Percentiles rank a stretch among this genome's conserved stretches.
These are phyloP conservation scores for Gynostemma pentaphyllum DNA, from an alignment of 306 rosid species.

Conservation along the genomic window DNA sequence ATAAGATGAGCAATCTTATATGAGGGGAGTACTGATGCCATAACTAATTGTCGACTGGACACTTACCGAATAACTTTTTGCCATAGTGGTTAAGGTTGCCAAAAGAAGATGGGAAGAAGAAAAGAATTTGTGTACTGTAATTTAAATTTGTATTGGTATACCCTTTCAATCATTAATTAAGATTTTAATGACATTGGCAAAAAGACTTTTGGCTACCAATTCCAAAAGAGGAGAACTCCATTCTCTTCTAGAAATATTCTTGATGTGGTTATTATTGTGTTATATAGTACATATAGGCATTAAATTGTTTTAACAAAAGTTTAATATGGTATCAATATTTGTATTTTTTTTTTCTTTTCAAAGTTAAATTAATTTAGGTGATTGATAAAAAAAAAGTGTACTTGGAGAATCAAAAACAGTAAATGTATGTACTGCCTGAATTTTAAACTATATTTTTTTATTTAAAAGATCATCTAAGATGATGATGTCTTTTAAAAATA, in stretches of 20 bases:
- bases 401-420: not conserved
- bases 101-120: not conserved
- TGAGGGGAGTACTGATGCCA: too few relatives aligned
- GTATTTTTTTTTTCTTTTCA: too few relatives aligned
- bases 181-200: conserved; percentile 4
- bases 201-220: conserved; percentile 4
- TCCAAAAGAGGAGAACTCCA: not conserved
- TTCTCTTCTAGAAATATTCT: conserved; percentile 6
- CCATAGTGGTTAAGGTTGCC: too few relatives aligned
- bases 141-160: not conserved
- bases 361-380: too few relatives aligned
- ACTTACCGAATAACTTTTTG: too few relatives aligned
- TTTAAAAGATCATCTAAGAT: not conserved
- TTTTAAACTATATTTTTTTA: not conserved
- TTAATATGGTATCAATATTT: too few relatives aligned
- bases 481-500: not conserved
- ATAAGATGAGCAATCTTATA: too few relatives aligned
- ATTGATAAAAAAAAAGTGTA: not conserved
- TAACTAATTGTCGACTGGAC: too few relatives aligned
- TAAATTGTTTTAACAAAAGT: too few relatives aligned
- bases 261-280: not conserved
- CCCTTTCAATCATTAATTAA: not conserved
- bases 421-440: not conserved
- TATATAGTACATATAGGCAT: too few relatives aligned
- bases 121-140: not conserved